A percentile compares a stretch with the other conserved stretches of the same genome.
These are phyloP conservation scores for Jimgerdemannia lactiflua DNA, from an alignment of 192 early-diverging fungal species.

Conservation along the genomic window DNA sequence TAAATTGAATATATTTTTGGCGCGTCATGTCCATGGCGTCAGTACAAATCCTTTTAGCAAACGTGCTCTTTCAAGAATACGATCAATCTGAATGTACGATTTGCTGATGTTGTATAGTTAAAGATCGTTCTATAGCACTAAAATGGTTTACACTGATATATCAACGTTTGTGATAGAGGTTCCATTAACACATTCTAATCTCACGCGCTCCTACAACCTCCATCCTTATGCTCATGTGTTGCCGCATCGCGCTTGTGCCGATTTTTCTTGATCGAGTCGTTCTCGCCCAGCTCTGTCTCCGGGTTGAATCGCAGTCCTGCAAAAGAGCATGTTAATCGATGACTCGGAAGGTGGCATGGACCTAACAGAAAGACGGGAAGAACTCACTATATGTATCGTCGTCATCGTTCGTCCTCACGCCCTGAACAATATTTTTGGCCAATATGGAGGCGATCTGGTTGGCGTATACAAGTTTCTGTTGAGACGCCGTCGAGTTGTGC, in stretches of 20 bases:
- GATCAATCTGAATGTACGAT: too few species aligned
- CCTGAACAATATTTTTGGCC: conserved; percentile 1
- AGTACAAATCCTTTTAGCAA: too few species aligned
- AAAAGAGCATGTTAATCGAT: neutral
- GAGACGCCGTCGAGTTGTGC: neutral
- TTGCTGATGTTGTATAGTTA: too few species aligned
- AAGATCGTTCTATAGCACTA: too few species aligned
- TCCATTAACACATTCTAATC: too few species aligned
- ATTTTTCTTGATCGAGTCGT: conserved; percentile 3
- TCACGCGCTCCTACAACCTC: neutral
- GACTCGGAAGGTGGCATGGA: neutral
- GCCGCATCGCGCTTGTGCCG: neutral
- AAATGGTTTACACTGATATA: too few species aligned
- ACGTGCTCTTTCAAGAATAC: too few species aligned
- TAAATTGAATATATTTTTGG: too few species aligned
- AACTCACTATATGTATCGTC: neutral
- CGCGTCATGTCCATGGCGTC: too few species aligned
- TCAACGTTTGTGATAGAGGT: too few species aligned
- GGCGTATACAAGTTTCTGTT: neutral
- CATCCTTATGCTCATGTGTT: neutral
- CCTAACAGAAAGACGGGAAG: neutral
- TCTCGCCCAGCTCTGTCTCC: neutral
- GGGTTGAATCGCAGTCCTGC: conserved; percentile 6
- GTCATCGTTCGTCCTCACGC: neutral
- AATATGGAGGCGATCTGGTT: neutral